A percentile compares a stretch with the other conserved stretches of the same genome.
phyloP scores from a whole-genome alignment of 257 asterid species.

The Nicotiana paniculata region DNA sequence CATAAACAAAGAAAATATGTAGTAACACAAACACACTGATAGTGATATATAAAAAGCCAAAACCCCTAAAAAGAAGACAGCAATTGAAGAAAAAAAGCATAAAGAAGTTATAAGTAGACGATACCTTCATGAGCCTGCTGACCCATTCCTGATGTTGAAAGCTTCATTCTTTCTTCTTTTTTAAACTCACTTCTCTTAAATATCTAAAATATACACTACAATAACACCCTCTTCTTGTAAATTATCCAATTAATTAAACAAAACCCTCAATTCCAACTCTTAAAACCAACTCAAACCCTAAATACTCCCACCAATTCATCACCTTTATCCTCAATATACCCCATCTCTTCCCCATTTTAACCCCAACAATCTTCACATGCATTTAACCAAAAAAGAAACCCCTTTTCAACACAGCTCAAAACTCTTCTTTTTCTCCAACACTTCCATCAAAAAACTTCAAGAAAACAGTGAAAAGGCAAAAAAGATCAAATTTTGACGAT shows the following conservation, averaged over 20 bases:
- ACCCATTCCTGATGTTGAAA: constrained; percentile 58
- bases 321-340: constrained; percentile 8
- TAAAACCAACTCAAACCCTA: constrained; percentile 27
- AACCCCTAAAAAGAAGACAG: constrained; percentile 15
- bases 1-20: neutral
- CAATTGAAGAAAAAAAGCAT: constrained; percentile 9
- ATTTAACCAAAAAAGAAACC: neutral
- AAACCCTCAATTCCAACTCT: constrained; percentile 16
- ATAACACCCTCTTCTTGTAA: neutral
- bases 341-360: constrained; percentile 16
- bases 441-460: constrained; percentile 17
- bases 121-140: constrained; percentile 51
- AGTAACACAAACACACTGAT: neutral
- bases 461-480: neutral
- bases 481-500: constrained; percentile 9
- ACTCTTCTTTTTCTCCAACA: constrained; percentile 19
- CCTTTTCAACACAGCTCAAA: constrained; percentile 24
- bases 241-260: constrained; percentile 11
- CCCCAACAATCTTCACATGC: constrained; percentile 7
- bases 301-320: constrained; percentile 10
- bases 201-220: neutral
- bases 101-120: constrained; percentile 12
- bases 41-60: constrained; percentile 6
- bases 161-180: constrained; percentile 35
- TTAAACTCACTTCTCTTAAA: constrained; percentile 16